A percentile compares a stretch with the other conserved stretches of the same genome.
Evolutionary conservation across 1,139 yeast genomes (phyloP).

Genomic region (Diutina neorugosa): DNA sequence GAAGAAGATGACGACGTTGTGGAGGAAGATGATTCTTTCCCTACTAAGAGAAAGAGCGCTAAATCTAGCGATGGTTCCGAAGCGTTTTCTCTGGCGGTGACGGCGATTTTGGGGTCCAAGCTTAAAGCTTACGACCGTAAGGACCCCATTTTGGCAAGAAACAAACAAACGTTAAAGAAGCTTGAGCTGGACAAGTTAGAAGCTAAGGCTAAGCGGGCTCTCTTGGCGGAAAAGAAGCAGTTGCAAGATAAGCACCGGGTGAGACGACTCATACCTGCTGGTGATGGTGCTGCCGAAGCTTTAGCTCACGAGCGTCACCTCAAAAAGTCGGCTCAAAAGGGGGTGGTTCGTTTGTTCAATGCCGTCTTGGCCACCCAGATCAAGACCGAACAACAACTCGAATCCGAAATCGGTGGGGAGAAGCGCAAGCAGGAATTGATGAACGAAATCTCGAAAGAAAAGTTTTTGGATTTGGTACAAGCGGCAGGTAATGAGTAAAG

Average conservation of each 20-base stretch:
- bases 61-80: constrained; percentile 56
- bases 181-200: constrained; percentile 76
- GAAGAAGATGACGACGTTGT: constrained; percentile 11
- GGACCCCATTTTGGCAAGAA: constrained; percentile 83
- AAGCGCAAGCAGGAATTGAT: constrained; percentile 50
- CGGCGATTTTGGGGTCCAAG: constrained; percentile 73
- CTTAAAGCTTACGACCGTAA: constrained; percentile 79
- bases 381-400: constrained; percentile 33
- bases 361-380: constrained; percentile 82
- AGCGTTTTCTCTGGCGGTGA: constrained; percentile 71
- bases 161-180: constrained; percentile 55
- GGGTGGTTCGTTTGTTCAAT: constrained; percentile 85
- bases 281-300: constrained; percentile 40
- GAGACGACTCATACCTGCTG: constrained; percentile 52
- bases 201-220: constrained; percentile 62
- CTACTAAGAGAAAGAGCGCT: constrained; percentile 42
- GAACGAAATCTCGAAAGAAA: constrained; percentile 78
- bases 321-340: constrained; percentile 83
- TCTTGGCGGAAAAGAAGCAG: constrained; percentile 62
- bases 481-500: constrained; percentile 43
- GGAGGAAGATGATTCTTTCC: constrained; percentile 22
- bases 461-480: constrained; percentile 78
- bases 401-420: constrained; percentile 23
- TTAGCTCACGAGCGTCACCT: constrained; percentile 61
- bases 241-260: constrained; percentile 58